Evolutionary conservation across 495 filamentous ascomycete species (phyloP).

Genomic region (Aspergillus funiculosus): DNA sequence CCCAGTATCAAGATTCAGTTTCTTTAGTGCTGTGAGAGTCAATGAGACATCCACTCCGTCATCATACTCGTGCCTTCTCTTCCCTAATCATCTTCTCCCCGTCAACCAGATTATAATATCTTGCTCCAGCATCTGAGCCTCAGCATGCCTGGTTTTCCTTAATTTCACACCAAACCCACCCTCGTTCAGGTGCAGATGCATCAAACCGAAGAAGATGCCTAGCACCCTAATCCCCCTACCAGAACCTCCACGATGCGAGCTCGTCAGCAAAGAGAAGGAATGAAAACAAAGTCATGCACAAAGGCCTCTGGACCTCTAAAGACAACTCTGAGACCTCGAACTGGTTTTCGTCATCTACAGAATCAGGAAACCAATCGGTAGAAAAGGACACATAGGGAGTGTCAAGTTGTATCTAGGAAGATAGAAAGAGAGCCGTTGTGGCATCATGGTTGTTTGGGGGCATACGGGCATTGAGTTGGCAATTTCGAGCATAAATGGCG

Average conservation of each 20-base stretch:
- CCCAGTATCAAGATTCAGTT: neutral
- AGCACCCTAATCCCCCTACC: conserved; percentile 7
- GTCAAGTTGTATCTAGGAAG: too few relatives aligned
- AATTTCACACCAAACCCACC: conserved; percentile 2
- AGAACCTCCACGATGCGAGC: conserved; percentile 5
- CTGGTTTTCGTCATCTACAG: too few relatives aligned
- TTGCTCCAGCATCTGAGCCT: conserved; percentile 4
- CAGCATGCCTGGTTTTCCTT: conserved; percentile 3
- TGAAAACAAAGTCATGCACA: too few relatives aligned
- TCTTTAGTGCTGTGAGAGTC: conserved; percentile 1
- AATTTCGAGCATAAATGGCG: too few relatives aligned
- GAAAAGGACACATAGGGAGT: too few relatives aligned
- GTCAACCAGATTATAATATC: conserved; percentile 10
- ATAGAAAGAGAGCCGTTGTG: too few relatives aligned
- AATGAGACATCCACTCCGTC: conserved; percentile 9
- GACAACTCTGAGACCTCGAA: too few relatives aligned
- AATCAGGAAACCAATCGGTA: too few relatives aligned
- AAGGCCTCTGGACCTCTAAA: neutral
- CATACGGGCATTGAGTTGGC: too few relatives aligned
- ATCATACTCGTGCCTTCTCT: conserved; percentile 10
- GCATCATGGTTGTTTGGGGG: too few relatives aligned
- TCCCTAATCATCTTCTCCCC: conserved; percentile 1
- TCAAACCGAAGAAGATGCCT: conserved; percentile 8
- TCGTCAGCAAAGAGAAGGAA: conserved; percentile 10
- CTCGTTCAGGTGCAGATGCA: conserved; percentile 7